A percentile compares a stretch with the other conserved stretches of the same genome.
These are phyloP conservation scores for Lichina pygmaea DNA, from an alignment of 495 filamentous ascomycete genomes.

Conservation along the genomic window DNA sequence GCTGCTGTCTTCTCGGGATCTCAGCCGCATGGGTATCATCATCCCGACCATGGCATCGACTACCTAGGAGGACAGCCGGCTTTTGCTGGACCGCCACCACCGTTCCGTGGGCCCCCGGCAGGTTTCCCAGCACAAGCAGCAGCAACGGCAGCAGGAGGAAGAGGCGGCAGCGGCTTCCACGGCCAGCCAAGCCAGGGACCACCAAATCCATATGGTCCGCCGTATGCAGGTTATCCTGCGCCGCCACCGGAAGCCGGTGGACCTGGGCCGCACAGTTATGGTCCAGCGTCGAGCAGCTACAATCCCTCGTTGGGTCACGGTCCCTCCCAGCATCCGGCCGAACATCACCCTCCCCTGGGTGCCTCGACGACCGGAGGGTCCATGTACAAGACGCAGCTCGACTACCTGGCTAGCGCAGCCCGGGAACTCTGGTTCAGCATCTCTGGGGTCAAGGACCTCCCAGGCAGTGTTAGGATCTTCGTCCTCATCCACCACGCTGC, in stretches of 20 bases:
- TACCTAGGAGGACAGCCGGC: not conserved
- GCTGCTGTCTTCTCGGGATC: not conserved
- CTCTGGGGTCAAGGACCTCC: constrained; percentile 31
- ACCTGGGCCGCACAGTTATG: no score
- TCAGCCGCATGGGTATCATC: not conserved
- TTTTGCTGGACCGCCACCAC: not conserved
- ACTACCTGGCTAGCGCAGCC: constrained; percentile 27
- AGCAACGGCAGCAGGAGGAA: no score
- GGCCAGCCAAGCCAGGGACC: not conserved
- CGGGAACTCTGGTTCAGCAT: constrained; percentile 34
- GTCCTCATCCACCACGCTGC: constrained; percentile 34
- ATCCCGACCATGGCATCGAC: not conserved
- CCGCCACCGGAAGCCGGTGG: not conserved
- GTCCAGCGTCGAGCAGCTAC: not conserved
- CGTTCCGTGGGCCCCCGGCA: not conserved
- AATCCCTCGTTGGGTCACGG: not conserved
- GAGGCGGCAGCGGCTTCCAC: no score
- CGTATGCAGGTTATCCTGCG: not conserved
- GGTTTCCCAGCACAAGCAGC: not conserved
- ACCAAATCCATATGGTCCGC: not conserved
- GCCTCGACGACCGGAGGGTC: no score
- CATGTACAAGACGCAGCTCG: constrained; percentile 24
- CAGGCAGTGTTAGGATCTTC: constrained; percentile 30
- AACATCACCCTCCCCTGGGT: no score
- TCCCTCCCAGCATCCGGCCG: no score